Conservation (phyloP, 2,329 filamentous ascomycete genomes). For the Monosporascus cannonballus region DNA sequence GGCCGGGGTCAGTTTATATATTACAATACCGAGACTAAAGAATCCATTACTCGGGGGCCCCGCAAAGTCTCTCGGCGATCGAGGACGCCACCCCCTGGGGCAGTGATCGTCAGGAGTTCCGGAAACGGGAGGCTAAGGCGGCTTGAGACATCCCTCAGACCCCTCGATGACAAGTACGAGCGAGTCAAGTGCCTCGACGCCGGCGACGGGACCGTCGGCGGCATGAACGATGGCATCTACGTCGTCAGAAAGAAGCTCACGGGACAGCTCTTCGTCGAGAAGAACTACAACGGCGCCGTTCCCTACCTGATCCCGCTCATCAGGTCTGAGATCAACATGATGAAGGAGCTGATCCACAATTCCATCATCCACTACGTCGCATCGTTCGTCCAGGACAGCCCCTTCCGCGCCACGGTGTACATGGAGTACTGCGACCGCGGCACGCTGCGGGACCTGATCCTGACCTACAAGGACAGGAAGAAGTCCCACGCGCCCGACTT, state of each 20-base stretch:
- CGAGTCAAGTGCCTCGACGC: slow-evolving; percentile 3
- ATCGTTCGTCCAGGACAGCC: not conserved
- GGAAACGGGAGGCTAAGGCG: not conserved
- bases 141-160: not conserved
- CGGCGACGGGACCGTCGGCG: slow-evolving; percentile 2
- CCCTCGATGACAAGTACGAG: slow-evolving; percentile 3
- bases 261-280: slow-evolving; percentile 4
- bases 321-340: slow-evolving; percentile 4
- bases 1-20: not conserved
- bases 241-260: slow-evolving; percentile 1
- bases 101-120: not conserved
- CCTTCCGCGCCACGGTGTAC: slow-evolving; percentile 5
- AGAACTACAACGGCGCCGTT: slow-evolving; percentile 3
- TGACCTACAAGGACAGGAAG: slow-evolving; percentile 2
- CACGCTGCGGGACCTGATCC: slow-evolving; percentile 4
- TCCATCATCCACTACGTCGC: slow-evolving; percentile 6
- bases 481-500: not conserved
- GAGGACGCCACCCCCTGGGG: not conserved
- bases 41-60: not conserved
- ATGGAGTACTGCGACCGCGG: slow-evolving; percentile 9
- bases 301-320: not conserved
- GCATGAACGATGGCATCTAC: slow-evolving; percentile 7
- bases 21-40: not conserved
- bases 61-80: not conserved
- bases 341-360: not conserved